A percentile compares a stretch with the other conserved stretches of the same genome.
Evolutionary conservation across 2,329 filamentous ascomycete species (phyloP).

Genomic region (Venturia oleaginea): DNA sequence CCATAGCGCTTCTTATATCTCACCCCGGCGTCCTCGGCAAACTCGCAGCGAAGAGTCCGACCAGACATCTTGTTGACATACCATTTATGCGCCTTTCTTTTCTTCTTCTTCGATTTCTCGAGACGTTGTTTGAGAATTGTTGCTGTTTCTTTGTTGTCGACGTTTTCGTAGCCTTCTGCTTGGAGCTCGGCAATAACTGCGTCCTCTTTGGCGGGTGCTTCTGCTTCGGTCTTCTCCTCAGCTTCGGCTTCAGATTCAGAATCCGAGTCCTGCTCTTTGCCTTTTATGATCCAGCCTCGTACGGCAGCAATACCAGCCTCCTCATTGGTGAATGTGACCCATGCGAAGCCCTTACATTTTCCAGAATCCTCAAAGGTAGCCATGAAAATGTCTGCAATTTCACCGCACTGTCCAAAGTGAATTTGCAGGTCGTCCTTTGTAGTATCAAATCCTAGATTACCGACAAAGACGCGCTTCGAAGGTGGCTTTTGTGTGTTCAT

Average conservation of each 20-base stretch:
- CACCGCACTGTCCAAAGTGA: conserved; percentile 79
- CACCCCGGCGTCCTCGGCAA: conserved; percentile 81
- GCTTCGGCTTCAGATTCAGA: conserved; percentile 44
- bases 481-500: conserved; percentile 47
- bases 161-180: conserved; percentile 22
- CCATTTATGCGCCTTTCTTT: conserved; percentile 50
- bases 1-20: conserved; percentile 92
- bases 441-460: conserved; percentile 41
- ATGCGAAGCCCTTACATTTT: conserved; percentile 96
- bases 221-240: conserved; percentile 47
- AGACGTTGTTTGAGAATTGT: background rate
- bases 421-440: conserved; percentile 68
- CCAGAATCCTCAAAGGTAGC: conserved; percentile 94
- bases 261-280: conserved; percentile 49
- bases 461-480: conserved; percentile 77
- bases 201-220: conserved; percentile 30
- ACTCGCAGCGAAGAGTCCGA: conserved; percentile 76
- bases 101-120: conserved; percentile 25
- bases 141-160: background rate
- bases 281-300: conserved; percentile 68
- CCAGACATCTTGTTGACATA: conserved; percentile 81
- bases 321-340: conserved; percentile 81
- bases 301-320: conserved; percentile 68
- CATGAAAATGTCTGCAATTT: conserved; percentile 73
- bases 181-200: conserved; percentile 23